Evolutionary conservation across 108 stramenopile genomes (phyloP).

Genomic region (Nitzschia sp.): DNA sequence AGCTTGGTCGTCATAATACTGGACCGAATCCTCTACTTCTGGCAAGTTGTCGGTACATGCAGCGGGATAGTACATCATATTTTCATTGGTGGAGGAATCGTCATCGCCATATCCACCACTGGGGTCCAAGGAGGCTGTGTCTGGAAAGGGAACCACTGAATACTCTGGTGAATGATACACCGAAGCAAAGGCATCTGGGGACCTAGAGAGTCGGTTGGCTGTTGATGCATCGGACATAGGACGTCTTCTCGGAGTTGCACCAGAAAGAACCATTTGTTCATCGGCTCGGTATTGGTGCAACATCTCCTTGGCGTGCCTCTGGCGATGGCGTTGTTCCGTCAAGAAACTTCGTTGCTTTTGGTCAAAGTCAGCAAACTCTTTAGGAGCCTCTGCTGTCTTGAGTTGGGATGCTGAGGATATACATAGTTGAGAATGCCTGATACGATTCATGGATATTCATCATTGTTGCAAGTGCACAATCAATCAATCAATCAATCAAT

Average conservation of each 20-base stretch:
- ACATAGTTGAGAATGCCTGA: background rate
- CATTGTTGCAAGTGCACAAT: background rate
- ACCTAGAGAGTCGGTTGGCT: background rate
- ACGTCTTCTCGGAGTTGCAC: constrained; percentile 5
- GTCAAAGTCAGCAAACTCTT: constrained; percentile 20
- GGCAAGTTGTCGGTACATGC: background rate
- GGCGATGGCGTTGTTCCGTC: constrained; percentile 6
- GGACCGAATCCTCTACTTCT: background rate
- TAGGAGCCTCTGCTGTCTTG: constrained; percentile 10
- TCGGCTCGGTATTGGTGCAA: constrained; percentile 29
- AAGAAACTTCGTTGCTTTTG: constrained; percentile 15
- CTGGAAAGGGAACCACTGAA: background rate
- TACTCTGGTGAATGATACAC: background rate
- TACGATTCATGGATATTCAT: background rate
- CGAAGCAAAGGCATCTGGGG: constrained; percentile 1
- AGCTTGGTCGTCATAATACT: background rate
- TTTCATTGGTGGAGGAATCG: too few species aligned
- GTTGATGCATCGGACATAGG: background rate
- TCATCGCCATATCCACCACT: too few species aligned
- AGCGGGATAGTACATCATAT: background rate
- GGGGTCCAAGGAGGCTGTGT: background rate
- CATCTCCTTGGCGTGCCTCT: constrained; percentile 19
- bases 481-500: background rate
- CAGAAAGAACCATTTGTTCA: constrained; percentile 1
- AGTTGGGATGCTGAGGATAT: constrained; percentile 8